A percentile compares a stretch with the other conserved stretches of the same genome.
These are phyloP conservation scores for Pyrenochaeta sp. DNA, from an alignment of 2,329 filamentous ascomycete species.

Conservation along the genomic window DNA sequence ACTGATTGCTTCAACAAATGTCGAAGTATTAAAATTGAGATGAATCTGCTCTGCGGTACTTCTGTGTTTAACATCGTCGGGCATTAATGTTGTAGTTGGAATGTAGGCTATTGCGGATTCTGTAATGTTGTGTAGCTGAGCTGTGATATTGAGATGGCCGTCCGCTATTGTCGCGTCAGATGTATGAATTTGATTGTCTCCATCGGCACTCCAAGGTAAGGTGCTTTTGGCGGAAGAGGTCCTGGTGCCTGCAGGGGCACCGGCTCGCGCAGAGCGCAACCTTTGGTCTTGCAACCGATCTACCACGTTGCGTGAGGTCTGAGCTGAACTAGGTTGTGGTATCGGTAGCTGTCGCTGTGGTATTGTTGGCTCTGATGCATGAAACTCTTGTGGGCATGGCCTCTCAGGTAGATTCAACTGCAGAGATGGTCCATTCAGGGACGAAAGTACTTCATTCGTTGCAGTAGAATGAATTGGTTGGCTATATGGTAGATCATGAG, in stretches of 20 bases:
- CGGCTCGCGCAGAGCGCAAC: constrained; percentile 34
- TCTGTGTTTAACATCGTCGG: constrained; percentile 12
- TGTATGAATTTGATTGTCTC: constrained; percentile 13
- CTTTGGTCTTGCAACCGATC: constrained; percentile 44
- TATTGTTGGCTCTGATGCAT: constrained; percentile 17
- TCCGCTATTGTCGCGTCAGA: constrained; percentile 19
- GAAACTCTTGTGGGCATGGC: constrained; percentile 22
- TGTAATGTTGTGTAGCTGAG: constrained; percentile 12
- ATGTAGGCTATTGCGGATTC: constrained; percentile 21
- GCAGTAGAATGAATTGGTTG: constrained; percentile 16
- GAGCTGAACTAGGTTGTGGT: constrained; percentile 39
- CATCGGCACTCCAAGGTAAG: constrained; percentile 29
- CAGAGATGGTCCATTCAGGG: constrained; percentile 43
- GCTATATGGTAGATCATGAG: constrained; percentile 26
- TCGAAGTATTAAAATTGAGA: constrained; percentile 36
- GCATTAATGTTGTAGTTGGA: constrained; percentile 10
- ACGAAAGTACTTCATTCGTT: constrained; percentile 32
- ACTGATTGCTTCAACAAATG: constrained; percentile 31
- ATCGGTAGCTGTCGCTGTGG: constrained; percentile 43
- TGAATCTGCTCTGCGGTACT: constrained; percentile 18
- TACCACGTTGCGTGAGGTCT: constrained; percentile 33
- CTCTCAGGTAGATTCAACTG: constrained; percentile 37
- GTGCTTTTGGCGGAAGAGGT: constrained; percentile 28
- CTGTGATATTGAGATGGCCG: constrained; percentile 9
- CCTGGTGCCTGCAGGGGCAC: constrained; percentile 11